Evolutionary conservation across 805 yeast genomes (phyloP).

Genomic region (Wickerhamiella dianesei): DNA sequence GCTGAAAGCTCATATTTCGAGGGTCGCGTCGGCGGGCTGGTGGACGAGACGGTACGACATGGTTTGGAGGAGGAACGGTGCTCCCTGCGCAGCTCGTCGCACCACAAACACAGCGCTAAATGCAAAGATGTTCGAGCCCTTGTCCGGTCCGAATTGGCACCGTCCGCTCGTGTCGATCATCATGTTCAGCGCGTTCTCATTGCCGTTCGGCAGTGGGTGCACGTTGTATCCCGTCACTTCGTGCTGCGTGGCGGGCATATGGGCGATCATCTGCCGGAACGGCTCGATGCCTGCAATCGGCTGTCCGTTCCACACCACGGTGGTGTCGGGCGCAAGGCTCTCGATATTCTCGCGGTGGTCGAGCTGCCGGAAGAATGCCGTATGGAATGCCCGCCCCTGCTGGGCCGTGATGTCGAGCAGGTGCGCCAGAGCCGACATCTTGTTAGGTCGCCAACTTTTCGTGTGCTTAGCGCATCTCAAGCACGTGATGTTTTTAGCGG

Average conservation of each 20-base stretch:
- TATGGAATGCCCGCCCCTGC: slow-evolving; percentile 19
- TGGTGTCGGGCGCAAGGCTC: slow-evolving; percentile 22
- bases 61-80: slow-evolving; percentile 17
- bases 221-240: slow-evolving; percentile 26
- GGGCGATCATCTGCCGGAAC: slow-evolving; percentile 23
- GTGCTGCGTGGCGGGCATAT: slow-evolving; percentile 27
- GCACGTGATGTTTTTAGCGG: too few relatives aligned
- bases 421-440: slow-evolving; percentile 4
- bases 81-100: slow-evolving; percentile 15
- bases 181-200: slow-evolving; percentile 18
- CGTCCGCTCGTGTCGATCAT: slow-evolving; percentile 25
- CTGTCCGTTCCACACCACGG: slow-evolving; percentile 31
- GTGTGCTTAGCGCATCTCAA: too few relatives aligned
- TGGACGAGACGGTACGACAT: slow-evolving; percentile 27
- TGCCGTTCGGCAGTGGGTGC: slow-evolving; percentile 26
- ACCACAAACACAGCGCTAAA: slow-evolving; percentile 24
- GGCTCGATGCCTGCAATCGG: slow-evolving; percentile 30
- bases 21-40: slow-evolving; percentile 22
- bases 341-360: slow-evolving; percentile 23
- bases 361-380: slow-evolving; percentile 24
- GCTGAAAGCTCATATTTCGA: too few relatives aligned
- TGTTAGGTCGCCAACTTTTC: too few relatives aligned
- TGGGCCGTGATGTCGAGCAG: slow-evolving; percentile 16
- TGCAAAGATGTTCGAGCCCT: slow-evolving; percentile 21
- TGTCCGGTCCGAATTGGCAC: slow-evolving; percentile 25